Conservation (phyloP, 768 basidiomycete genomes). For the Podaxis sp. region DNA sequence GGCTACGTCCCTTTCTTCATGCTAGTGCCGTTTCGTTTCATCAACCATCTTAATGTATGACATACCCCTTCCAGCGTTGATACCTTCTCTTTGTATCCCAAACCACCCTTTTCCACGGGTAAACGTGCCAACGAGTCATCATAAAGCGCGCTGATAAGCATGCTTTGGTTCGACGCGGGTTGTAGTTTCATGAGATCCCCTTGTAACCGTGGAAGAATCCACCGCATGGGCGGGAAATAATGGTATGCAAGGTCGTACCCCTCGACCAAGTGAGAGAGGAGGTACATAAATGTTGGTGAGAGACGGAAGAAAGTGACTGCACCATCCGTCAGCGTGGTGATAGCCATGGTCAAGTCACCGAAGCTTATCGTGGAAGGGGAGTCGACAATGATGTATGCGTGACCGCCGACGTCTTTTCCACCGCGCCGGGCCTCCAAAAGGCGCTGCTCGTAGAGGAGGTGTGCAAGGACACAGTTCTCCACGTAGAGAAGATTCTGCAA, state of each 20-base stretch:
- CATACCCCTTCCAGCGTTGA: slow-evolving; percentile 55
- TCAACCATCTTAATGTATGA: slow-evolving; percentile 40
- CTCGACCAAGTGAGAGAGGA: slow-evolving; percentile 56
- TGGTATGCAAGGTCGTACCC: slow-evolving; percentile 35
- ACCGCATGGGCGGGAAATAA: slow-evolving; percentile 25
- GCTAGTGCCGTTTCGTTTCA: no score
- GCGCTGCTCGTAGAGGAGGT: slow-evolving; percentile 5
- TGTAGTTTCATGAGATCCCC: slow-evolving; percentile 56
- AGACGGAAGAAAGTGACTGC: slow-evolving; percentile 52
- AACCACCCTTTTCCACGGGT: slow-evolving; percentile 51
- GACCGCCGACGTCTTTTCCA: slow-evolving; percentile 63
- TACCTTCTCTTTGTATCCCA: slow-evolving; percentile 58
- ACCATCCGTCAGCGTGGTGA: slow-evolving; percentile 54
- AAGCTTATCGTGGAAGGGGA: slow-evolving; percentile 47
- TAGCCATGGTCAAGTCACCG: slow-evolving; percentile 56
- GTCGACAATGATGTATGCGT: slow-evolving; percentile 65
- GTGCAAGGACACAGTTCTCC: background rate
- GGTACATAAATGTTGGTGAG: slow-evolving; percentile 63
- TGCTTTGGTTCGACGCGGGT: slow-evolving; percentile 32
- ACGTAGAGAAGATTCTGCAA: background rate
- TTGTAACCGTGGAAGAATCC: slow-evolving; percentile 40
- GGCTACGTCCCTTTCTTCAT: background rate
- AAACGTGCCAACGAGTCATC: slow-evolving; percentile 64
- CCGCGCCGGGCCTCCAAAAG: background rate
- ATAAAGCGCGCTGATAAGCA: slow-evolving; percentile 33